Evolutionary conservation across 2,329 filamentous ascomycete genomes (phyloP).

Genomic region (Trichoderma lentiforme): DNA sequence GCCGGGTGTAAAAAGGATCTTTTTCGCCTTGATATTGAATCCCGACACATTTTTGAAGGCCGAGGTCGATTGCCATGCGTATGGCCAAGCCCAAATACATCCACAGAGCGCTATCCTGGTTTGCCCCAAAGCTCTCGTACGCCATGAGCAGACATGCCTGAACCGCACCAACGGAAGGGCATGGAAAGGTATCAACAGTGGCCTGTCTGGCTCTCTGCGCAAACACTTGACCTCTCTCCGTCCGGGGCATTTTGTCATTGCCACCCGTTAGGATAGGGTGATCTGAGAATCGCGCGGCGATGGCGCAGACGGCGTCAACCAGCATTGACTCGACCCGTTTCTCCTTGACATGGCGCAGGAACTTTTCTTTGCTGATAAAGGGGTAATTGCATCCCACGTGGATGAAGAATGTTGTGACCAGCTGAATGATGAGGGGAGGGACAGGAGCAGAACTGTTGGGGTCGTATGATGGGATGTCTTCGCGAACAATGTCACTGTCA

Average conservation of each 20-base stretch:
- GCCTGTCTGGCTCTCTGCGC: conserved; percentile 79
- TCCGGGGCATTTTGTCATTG: conserved; percentile 49
- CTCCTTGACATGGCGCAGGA: conserved; percentile 71
- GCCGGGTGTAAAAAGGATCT: conserved; percentile 48
- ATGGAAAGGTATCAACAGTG: conserved; percentile 78
- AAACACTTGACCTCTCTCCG: conserved; percentile 73
- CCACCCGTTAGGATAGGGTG: conserved; percentile 47
- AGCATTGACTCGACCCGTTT: conserved; percentile 81
- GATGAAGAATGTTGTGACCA: conserved; percentile 77
- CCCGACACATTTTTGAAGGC: conserved; percentile 77
- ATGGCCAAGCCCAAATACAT: conserved; percentile 91
- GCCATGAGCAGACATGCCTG: conserved; percentile 81
- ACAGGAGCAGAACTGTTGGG: conserved; percentile 66
- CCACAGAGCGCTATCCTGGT: conserved; percentile 86
- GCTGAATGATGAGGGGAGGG: conserved; percentile 69
- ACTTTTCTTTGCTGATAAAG: conserved; percentile 70
- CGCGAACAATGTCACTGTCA: conserved; percentile 44
- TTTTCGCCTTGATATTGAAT: conserved; percentile 58
- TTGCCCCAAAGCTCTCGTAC: conserved; percentile 85
- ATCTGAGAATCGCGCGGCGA: conserved; percentile 78
- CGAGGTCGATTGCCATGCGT: conserved; percentile 75
- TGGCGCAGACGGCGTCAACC: conserved; percentile 79
- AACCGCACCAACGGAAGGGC: conserved; percentile 76
- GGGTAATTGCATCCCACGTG: conserved; percentile 84
- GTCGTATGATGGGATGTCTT: conserved; percentile 72